A percentile compares a stretch with the other conserved stretches of the same genome.
These are phyloP conservation scores for Aspergillus nomiae DNA, from an alignment of 2,329 filamentous ascomycete genomes.

Conservation along the genomic window DNA sequence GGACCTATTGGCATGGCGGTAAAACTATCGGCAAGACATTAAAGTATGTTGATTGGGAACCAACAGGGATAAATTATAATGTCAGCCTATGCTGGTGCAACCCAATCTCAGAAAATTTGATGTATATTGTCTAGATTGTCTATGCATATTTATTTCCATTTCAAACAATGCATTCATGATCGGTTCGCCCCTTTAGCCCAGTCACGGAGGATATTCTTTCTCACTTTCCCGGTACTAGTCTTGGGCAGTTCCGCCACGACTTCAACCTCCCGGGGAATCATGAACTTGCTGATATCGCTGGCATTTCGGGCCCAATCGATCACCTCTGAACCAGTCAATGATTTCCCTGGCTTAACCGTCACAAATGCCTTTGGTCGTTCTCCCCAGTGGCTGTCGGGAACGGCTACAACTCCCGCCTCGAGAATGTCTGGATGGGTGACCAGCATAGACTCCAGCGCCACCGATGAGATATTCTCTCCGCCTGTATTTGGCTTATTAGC, in stretches of 20 bases:
- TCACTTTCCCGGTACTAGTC: constrained; percentile 94
- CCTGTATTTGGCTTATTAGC: constrained; percentile 51
- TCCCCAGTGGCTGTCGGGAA: constrained; percentile 88
- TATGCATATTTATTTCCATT: background rate
- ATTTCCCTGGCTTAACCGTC: constrained; percentile 71
- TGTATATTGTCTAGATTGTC: background rate
- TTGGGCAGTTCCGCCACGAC: constrained; percentile 88
- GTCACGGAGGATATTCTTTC: constrained; percentile 88
- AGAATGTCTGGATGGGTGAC: constrained; percentile 85
- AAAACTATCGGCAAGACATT: background rate
- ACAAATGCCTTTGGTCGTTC: constrained; percentile 94
- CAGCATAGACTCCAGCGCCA: constrained; percentile 88
- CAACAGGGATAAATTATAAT: background rate
- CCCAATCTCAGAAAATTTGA: background rate
- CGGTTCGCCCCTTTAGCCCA: constrained; percentile 66
- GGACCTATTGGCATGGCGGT: background rate
- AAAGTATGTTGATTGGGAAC: background rate
- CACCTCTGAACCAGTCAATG: constrained; percentile 65
- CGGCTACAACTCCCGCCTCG: constrained; percentile 86
- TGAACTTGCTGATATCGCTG: constrained; percentile 83
- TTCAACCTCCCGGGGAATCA: constrained; percentile 75
- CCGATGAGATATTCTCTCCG: constrained; percentile 94
- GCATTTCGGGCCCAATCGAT: constrained; percentile 84
- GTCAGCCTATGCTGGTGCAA: background rate
- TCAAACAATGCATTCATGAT: constrained; percentile 7